phyloP scores from a whole-genome alignment of 805 yeast species.

The Nakazawaea populi region DNA sequence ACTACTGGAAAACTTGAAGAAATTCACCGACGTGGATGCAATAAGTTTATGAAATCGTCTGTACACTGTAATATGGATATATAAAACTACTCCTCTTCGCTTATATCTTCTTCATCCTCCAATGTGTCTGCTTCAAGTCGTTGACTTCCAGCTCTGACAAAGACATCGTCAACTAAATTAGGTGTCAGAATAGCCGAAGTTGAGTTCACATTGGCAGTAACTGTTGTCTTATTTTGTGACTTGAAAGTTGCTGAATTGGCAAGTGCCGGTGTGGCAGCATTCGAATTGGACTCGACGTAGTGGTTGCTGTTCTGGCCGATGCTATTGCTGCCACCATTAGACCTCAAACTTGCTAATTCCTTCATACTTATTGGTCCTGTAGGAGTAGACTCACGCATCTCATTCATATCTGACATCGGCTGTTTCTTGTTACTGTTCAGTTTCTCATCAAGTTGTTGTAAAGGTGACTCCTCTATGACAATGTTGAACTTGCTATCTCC shows the following conservation, averaged over 20 bases:
- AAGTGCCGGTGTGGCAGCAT: not conserved
- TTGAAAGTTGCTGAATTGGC: not conserved
- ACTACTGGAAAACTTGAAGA: no score
- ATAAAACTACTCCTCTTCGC: slow-evolving; percentile 9
- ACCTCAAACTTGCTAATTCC: slow-evolving; percentile 7
- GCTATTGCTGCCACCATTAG: not conserved
- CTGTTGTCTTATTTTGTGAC: not conserved
- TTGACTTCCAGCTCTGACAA: not conserved
- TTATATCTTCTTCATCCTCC: slow-evolving; percentile 10
- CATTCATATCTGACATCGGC: not conserved
- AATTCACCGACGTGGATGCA: no score
- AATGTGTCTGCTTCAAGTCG: not conserved
- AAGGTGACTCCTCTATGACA: slow-evolving; percentile 4
- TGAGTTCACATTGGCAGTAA: not conserved
- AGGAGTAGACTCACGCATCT: slow-evolving; percentile 2
- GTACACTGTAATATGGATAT: no score
- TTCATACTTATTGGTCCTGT: slow-evolving; percentile 12
- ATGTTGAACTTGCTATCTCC: slow-evolving; percentile 1
- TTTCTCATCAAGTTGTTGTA: not conserved
- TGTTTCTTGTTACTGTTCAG: not conserved
- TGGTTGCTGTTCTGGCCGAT: not conserved
- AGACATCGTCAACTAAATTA: not conserved
- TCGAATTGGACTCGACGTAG: not conserved
- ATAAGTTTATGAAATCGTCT: no score
- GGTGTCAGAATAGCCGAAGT: not conserved